Evolutionary conservation across 169 alveolate species (phyloP).

Genomic region (Plasmodium falciparum): DNA sequence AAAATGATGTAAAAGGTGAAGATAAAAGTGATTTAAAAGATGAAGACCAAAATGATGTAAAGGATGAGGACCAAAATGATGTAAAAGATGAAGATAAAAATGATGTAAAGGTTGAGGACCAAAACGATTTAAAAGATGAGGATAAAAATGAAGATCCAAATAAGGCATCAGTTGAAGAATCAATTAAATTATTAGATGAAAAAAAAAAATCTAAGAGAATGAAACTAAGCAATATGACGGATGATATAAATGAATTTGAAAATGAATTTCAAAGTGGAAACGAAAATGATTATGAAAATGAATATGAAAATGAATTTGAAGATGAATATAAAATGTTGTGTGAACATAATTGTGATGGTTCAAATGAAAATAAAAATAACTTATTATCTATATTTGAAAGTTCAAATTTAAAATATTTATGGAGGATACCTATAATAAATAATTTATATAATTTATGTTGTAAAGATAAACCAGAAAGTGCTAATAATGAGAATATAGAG

Average conservation of each 20-base stretch:
- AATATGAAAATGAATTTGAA: constrained; percentile 18
- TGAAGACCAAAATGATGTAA: background rate
- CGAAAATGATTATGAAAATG: constrained; percentile 1
- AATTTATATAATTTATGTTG: constrained; percentile 20
- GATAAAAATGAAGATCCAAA: constrained; percentile 1
- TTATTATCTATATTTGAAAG: constrained; percentile 9
- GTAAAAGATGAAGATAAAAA: background rate
- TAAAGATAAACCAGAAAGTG: constrained; percentile 9
- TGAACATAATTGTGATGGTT: background rate
- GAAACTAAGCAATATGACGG: no score
- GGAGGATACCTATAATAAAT: constrained; percentile 45
- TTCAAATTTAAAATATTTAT: constrained; percentile 34
- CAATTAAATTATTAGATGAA: no score
- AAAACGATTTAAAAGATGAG: background rate
- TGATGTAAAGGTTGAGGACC: background rate
- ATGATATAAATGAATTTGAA: background rate
- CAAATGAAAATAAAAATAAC: constrained; percentile 12
- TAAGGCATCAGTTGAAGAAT: background rate
- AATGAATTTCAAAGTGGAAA: background rate
- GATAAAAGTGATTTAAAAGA: background rate
- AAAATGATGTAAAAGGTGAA: background rate
- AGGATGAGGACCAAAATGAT: background rate
- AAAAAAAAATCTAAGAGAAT: no score
- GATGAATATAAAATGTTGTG: background rate
- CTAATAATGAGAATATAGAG: constrained; percentile 1